These are phyloP conservation scores for Citrus sp. DNA, from an alignment of 345 rosid species.

Conservation along the genomic window DNA sequence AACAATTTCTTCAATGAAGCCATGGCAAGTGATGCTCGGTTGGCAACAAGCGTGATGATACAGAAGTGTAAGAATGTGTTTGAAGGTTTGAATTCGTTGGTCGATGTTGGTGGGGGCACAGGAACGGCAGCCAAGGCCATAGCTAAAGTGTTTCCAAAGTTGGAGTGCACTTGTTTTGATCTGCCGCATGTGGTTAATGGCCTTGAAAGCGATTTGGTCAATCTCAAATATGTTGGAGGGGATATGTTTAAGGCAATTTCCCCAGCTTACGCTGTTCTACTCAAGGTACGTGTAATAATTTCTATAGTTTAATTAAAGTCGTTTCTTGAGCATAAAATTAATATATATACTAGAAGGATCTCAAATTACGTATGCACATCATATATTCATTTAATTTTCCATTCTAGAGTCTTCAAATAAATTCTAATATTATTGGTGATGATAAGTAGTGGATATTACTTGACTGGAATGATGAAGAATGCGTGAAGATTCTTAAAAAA, in stretches of 20 bases:
- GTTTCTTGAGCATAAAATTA: neutral
- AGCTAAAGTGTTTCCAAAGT: slow-evolving; percentile 26
- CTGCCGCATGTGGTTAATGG: slow-evolving; percentile 37
- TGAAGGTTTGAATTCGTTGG: slow-evolving; percentile 28
- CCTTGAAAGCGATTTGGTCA: slow-evolving; percentile 1
- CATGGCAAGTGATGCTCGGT: neutral
- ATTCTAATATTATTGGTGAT: neutral
- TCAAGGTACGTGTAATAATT: slow-evolving; percentile 22
- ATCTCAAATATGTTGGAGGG: slow-evolving; percentile 27
- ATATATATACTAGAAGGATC: too few species aligned
- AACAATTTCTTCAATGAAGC: slow-evolving; percentile 10
- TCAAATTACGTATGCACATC: too few species aligned
- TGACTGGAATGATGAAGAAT: slow-evolving; percentile 1
- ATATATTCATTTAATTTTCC: too few species aligned
- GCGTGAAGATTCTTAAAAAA: neutral
- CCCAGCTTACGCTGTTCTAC: slow-evolving; percentile 27
- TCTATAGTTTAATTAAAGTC: too few species aligned
- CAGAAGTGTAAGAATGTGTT: slow-evolving; percentile 23
- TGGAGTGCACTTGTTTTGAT: slow-evolving; percentile 37
- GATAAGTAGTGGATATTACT: slow-evolving; percentile 5
- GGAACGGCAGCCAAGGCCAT: slow-evolving; percentile 31
- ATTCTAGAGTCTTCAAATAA: neutral
- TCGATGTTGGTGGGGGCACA: slow-evolving; percentile 46
- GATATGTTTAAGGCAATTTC: slow-evolving; percentile 38
- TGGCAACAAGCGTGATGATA: slow-evolving; percentile 16